Conservation (phyloP, 2,329 filamentous ascomycete species). For the Neonectria faginata region DNA sequence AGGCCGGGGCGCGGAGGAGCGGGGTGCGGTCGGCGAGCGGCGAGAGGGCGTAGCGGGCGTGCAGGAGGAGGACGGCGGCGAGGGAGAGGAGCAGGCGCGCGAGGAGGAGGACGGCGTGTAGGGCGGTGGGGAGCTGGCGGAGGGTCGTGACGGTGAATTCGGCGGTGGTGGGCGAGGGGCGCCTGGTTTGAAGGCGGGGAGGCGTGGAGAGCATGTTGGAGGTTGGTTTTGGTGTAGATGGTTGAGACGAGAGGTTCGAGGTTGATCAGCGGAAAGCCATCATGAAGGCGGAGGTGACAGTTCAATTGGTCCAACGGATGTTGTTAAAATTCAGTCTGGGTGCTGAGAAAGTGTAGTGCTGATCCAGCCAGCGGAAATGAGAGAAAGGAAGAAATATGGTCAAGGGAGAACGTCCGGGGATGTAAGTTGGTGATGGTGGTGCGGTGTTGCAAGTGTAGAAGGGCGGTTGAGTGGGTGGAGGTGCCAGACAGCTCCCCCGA, state of each 20-base stretch:
- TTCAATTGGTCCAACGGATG: background rate
- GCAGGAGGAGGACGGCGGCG: conserved; percentile 61
- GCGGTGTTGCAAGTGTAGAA: background rate
- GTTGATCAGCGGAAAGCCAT: conserved; percentile 1
- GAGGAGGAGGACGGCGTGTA: conserved; percentile 59
- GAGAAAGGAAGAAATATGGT: background rate
- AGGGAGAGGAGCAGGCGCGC: conserved; percentile 56
- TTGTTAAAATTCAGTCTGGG: background rate
- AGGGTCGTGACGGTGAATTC: conserved; percentile 92
- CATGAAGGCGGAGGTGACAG: background rate
- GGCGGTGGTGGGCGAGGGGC: conserved; percentile 88
- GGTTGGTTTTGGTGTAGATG: conserved; percentile 20
- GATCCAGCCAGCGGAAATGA: conserved; percentile 8
- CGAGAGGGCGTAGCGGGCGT: conserved; percentile 59
- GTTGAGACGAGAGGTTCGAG: background rate
- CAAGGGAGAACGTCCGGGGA: background rate
- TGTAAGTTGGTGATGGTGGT: background rate
- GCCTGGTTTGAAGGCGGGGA: conserved; percentile 71
- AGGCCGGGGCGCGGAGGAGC: conserved; percentile 48
- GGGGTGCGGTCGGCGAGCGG: conserved; percentile 41
- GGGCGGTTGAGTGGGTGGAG: background rate
- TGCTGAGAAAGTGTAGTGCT: background rate
- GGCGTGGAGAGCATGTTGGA: conserved; percentile 69
- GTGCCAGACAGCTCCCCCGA: background rate
- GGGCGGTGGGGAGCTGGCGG: conserved; percentile 62